phyloP scores from a whole-genome alignment of 768 basidiomycete genomes.

The Russula sp. region DNA sequence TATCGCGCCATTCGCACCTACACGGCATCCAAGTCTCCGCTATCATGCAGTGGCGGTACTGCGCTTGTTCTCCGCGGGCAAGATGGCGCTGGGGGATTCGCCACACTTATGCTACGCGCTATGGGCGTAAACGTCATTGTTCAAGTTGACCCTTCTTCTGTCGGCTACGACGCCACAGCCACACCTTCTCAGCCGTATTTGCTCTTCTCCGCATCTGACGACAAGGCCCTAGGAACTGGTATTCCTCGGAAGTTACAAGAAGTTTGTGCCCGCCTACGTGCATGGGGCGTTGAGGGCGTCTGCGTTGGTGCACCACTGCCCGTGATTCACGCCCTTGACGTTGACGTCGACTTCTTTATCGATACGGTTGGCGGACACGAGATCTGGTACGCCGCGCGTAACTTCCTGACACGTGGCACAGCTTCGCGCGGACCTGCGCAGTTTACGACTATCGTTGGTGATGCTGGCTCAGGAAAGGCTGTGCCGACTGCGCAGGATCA shows the following conservation, averaged over 20 bases:
- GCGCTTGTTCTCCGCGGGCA: constrained; percentile 72
- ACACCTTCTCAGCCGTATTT: constrained; percentile 35
- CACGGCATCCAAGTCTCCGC: constrained; percentile 27
- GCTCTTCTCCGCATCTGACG: constrained; percentile 35
- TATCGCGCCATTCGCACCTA: constrained; percentile 72
- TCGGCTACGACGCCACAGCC: constrained; percentile 39
- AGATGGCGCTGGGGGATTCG: constrained; percentile 72
- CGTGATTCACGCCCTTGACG: constrained; percentile 54
- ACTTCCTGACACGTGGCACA: constrained; percentile 48
- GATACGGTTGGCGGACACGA: constrained; percentile 81
- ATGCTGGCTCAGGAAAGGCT: constrained; percentile 54
- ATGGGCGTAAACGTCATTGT: constrained; percentile 74
- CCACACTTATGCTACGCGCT: constrained; percentile 69
- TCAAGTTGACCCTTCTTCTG: constrained; percentile 49
- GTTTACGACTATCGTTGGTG: constrained; percentile 81
- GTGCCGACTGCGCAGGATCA: constrained; percentile 71
- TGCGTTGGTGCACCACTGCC: constrained; percentile 59
- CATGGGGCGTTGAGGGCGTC: constrained; percentile 76
- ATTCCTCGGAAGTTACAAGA: constrained; percentile 32
- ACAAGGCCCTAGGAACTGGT: constrained; percentile 31
- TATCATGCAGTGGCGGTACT: constrained; percentile 30
- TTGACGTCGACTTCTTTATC: constrained; percentile 72
- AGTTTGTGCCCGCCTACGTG: constrained; percentile 48
- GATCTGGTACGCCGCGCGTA: constrained; percentile 71
- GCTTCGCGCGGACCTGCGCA: constrained; percentile 40